Evolutionary conservation across 1,139 yeast species (phyloP).

Genomic region (Sugiyamaella japonica): DNA sequence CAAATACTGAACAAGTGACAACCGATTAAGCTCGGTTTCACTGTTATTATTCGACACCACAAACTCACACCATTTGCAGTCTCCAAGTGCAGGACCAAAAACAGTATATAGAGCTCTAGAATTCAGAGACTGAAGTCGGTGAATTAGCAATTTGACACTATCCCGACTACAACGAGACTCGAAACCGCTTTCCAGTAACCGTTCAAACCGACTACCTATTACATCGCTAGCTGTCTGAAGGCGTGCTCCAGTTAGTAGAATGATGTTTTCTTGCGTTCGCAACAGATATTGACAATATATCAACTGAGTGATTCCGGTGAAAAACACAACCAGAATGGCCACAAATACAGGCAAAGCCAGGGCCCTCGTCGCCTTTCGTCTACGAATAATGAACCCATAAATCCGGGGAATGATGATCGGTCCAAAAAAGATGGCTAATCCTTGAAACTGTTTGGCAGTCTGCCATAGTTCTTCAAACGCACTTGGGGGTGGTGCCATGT

Average conservation of each 20-base stretch:
- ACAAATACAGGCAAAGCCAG: constrained; percentile 1
- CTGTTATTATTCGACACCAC: constrained; percentile 15
- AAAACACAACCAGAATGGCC: constrained; percentile 6
- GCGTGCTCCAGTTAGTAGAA: constrained; percentile 26
- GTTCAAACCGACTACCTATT: constrained; percentile 25
- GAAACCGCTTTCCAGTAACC: constrained; percentile 6
- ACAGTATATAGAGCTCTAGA: constrained; percentile 31
- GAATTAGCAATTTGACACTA: constrained; percentile 22
- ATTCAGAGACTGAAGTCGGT: constrained; percentile 25
- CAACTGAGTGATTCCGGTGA: constrained; percentile 16
- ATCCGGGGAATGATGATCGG: constrained; percentile 5
- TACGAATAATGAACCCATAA: background rate
- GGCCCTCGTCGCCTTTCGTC: background rate
- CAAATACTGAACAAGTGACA: constrained; percentile 27
- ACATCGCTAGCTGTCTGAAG: constrained; percentile 31
- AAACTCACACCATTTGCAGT: constrained; percentile 34
- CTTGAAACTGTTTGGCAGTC: constrained; percentile 4
- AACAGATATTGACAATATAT: constrained; percentile 7
- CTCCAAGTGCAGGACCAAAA: constrained; percentile 31
- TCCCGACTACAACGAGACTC: constrained; percentile 4
- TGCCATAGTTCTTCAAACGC: background rate
- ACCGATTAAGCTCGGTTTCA: background rate
- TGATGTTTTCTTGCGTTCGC: constrained; percentile 21
- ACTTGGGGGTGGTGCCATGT: background rate
- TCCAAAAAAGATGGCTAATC: constrained; percentile 4